Base-by-base conservation (phyloP, 768 basidiomycete species). In the Fomitopsis pulvina region DNA sequence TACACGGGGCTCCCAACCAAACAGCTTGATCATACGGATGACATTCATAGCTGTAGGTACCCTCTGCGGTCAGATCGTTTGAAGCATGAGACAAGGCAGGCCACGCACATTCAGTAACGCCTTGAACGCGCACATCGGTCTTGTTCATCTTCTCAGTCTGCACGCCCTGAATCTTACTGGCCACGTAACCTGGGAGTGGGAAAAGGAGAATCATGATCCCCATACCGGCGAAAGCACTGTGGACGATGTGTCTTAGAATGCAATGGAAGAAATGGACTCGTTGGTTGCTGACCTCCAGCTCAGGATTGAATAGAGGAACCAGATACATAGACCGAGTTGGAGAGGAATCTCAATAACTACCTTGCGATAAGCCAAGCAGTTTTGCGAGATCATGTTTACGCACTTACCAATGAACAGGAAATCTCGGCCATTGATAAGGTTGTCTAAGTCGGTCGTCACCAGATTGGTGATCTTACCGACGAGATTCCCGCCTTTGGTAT, bases 391-490 rank as follows among this genome's bases (percentile, higher is more conserved):
- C 72, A 67, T 50, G 6, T 10, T 8, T 12, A 45, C 8, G 25
- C 8, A 48, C 60, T 29, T 22, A 57, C 52, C 37, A 1, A 55
- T 21, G 16, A 56, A 54, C 28, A 63, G 37, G 45, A 63, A 63
- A 43, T 64, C 60, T 10, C 65, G 60, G n/a, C 60, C 66, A 1
- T 59, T 57, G 16, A 60, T 41, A 16, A 68, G 43, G 32, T 59
- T 61, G 42, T 53, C 57, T 21, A 50, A n/a, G 25, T 50, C 49
- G 4, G 34, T 80, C 5, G 85, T 81, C 34, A 87, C 78, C 5
- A 89, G 65, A 48, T 87, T 89, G 62, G 84, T 89, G 61, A 90
- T 83, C 60, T 80, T 85, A 9, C 88, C 87, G 38, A 81, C 25
- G 20, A 88, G 66, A 58, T 84, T 83, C 8, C 66, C 41, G 32